phyloP scores from a whole-genome alignment of 1,284 basidiomycete genomes.

The Fomitiporia mediterranea region DNA sequence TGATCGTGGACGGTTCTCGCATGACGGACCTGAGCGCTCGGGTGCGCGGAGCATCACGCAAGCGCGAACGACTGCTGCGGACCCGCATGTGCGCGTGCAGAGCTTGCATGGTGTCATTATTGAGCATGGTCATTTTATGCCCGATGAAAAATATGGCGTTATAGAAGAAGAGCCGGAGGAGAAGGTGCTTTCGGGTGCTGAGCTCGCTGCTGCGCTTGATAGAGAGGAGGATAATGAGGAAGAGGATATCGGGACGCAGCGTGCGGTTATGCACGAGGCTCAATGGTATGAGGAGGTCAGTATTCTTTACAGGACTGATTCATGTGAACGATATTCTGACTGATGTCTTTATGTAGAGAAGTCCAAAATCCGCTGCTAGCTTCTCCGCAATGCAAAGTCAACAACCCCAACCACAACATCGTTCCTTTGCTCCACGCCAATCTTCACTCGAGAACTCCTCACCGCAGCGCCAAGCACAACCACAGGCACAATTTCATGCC shows the following conservation, averaged over 20 bases:
- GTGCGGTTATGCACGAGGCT: not conserved
- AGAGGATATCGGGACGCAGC: conserved; percentile 2
- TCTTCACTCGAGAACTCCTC: not conserved
- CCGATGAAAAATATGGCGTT: not conserved
- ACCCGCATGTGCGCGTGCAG: conserved; percentile 5
- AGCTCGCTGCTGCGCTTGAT: conserved; percentile 5
- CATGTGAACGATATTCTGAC: not conserved
- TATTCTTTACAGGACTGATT: not conserved
- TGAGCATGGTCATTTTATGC: not conserved
- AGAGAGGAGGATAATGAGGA: conserved; percentile 3
- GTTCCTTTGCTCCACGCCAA: conserved; percentile 3
- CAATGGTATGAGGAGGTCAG: conserved; percentile 11
- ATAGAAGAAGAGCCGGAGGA: conserved; percentile 3
- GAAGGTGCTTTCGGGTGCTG: not conserved
- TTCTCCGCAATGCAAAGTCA: not conserved
- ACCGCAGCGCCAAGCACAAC: not conserved
- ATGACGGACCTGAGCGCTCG: not conserved
- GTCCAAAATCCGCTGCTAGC: not conserved
- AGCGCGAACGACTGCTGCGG: not conserved
- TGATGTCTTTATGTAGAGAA: not conserved
- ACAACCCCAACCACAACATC: not conserved
- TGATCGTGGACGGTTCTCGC: conserved; percentile 3
- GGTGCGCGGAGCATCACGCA: not conserved
- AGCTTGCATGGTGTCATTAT: conserved; percentile 14
- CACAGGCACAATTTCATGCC: too few relatives aligned